phyloP scores from a whole-genome alignment of 768 basidiomycete species.

The Suillus spraguei region DNA sequence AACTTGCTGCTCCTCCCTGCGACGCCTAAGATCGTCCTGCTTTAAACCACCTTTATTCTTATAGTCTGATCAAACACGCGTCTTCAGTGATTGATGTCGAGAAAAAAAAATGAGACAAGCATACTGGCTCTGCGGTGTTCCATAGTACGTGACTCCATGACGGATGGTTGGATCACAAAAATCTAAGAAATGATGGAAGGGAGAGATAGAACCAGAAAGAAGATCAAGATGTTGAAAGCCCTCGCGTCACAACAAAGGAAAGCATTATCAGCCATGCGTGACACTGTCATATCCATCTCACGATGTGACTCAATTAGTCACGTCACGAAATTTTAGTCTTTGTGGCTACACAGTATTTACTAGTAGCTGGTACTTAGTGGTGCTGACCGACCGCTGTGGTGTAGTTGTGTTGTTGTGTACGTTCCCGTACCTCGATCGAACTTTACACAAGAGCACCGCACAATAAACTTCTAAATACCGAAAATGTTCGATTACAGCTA shows the following conservation, averaged over 20 bases:
- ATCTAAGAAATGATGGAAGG: conserved; percentile 14
- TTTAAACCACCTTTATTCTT: conserved; percentile 91
- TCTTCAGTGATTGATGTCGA: conserved; percentile 32
- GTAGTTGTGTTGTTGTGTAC: not conserved
- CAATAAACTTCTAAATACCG: not conserved
- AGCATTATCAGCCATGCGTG: conserved; percentile 7
- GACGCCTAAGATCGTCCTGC: conserved; percentile 91
- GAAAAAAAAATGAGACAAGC: conserved; percentile 22
- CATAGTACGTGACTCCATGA: conserved; percentile 68
- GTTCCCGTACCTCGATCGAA: not conserved
- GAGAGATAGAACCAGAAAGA: conserved; percentile 14
- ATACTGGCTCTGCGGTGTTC: conserved; percentile 75
- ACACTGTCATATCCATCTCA: conserved; percentile 30
- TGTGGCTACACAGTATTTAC: no score
- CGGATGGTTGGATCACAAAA: conserved; percentile 18
- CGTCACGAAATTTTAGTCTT: conserved; percentile 14
- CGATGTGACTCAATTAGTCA: conserved; percentile 24
- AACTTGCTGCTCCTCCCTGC: conserved; percentile 98
- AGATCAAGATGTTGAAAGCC: conserved; percentile 18
- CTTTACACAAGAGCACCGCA: conserved; percentile 8
- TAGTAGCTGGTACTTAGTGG: no score
- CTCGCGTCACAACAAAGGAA: conserved; percentile 20
- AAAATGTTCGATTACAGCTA: conserved; percentile 11
- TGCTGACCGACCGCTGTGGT: no score
- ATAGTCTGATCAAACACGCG: conserved; percentile 64